These are phyloP conservation scores for Cercophora newfieldiana DNA, from an alignment of 495 filamentous ascomycete species.

Conservation along the genomic window DNA sequence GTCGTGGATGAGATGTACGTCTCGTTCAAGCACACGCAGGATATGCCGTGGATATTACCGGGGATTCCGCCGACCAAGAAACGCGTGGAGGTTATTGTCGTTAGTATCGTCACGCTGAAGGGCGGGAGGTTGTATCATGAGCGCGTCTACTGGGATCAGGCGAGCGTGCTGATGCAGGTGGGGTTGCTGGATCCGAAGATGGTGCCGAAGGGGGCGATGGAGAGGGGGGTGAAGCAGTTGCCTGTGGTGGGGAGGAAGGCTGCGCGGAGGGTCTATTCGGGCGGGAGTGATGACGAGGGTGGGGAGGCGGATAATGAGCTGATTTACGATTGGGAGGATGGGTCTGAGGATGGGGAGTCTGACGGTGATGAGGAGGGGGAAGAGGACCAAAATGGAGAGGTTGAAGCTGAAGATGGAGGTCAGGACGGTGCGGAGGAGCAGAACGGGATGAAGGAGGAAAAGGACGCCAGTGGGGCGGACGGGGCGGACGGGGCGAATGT, in stretches of 20 bases:
- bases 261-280: constrained; percentile 59
- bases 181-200: constrained; percentile 66
- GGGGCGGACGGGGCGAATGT: too few species aligned
- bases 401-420: background rate
- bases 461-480: too few species aligned
- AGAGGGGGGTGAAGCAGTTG: constrained; percentile 45
- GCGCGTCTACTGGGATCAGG: constrained; percentile 85
- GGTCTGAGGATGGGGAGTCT: background rate
- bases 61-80: constrained; percentile 69
- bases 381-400: background rate
- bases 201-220: constrained; percentile 48
- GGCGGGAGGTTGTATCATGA: constrained; percentile 73
- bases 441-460: background rate
- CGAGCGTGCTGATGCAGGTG: constrained; percentile 70
- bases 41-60: constrained; percentile 45
- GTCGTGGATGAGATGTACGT: constrained; percentile 60
- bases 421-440: too few species aligned
- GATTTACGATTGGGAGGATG: constrained; percentile 52
- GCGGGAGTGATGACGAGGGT: constrained; percentile 51
- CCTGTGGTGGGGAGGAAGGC: constrained; percentile 67
- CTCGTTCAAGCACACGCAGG: constrained; percentile 64
- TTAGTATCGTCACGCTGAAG: constrained; percentile 70
- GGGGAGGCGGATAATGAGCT: constrained; percentile 62
- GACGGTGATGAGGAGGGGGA: background rate
- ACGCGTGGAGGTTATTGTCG: constrained; percentile 66